Base-by-base conservation (phyloP, 257 asterid species). In the Nyctanthes arbortristis region DNA sequence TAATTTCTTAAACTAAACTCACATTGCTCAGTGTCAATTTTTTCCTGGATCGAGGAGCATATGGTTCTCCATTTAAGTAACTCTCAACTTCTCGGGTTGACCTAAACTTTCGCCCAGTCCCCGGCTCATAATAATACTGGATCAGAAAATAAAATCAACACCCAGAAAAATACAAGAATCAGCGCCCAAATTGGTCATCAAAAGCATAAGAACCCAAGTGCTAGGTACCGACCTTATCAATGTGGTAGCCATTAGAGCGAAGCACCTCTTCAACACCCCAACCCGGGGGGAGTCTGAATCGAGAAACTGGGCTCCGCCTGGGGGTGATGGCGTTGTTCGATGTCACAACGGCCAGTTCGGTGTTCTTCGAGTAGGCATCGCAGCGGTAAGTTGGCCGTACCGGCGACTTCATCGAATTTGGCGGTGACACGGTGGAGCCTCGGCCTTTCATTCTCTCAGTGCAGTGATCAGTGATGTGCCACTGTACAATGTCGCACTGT, bases 101-200 rank as follows among this genome's bases (percentile, higher is more conserved):
- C 69, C 96, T 86, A 79, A 87, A 92, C 70, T 82, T 85, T 58
- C 32, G 75, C 4, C 98, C 89, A 4, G 95, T 90, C 49, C 80
- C 89, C 14, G 96, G 91, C 72, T 92, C 98, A 70, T 62, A 81
- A 67, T 85, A 92, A 73, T 90, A 92, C 97, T 92, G 87, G 85
- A 82, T 63, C 58, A 5, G 12, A 22, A 47, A 35, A 25, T 60
- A 65, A 62, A 14, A 73, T 49, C 29, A 13, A 25, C 33, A 27
- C 33, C 39, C 35, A 55, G 22, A 6, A 8, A 22, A 64, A 36
- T 52, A 3, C 29, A 49, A 49, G 29, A 52, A 52, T 12, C 28
- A 7, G 49, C 11, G 32, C 55, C 47, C 16, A 43, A 66, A 8
- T 32, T 7, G 18, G 18, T 9, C 20, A n/a, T 11, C 13, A n/a